Percentiles rank a stretch among this genome's conserved stretches.
phyloP scores from a whole-genome alignment of 1,284 basidiomycete species.

The Austroboletus olivaceoglutinosus region DNA sequence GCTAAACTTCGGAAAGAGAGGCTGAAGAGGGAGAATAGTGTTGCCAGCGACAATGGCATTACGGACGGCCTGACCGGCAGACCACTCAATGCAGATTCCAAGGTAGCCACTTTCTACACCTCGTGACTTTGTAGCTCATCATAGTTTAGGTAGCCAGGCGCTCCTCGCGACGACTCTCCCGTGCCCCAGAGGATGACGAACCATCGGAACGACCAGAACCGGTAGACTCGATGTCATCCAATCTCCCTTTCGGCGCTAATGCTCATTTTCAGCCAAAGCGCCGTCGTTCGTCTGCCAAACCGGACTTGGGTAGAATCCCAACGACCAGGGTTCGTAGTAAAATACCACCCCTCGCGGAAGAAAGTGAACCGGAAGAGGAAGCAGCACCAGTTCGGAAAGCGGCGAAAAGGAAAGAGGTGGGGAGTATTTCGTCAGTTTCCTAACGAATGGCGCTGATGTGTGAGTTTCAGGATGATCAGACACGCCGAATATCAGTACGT shows the following conservation, averaged over 20 bases:
- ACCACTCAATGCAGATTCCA: slow-evolving; percentile 48
- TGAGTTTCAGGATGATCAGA: slow-evolving; percentile 48
- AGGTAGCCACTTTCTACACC: slow-evolving; percentile 36
- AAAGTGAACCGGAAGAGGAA: slow-evolving; percentile 75
- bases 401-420: slow-evolving; percentile 57
- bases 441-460: not conserved
- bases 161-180: slow-evolving; percentile 49
- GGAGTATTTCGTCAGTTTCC: slow-evolving; percentile 10
- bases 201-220: slow-evolving; percentile 45
- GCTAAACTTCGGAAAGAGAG: slow-evolving; percentile 65
- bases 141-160: slow-evolving; percentile 30
- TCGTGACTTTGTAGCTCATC: slow-evolving; percentile 12
- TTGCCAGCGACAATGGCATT: slow-evolving; percentile 77
- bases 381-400: slow-evolving; percentile 59
- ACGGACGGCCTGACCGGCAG: slow-evolving; percentile 73
- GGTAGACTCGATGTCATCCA: slow-evolving; percentile 33
- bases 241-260: slow-evolving; percentile 5
- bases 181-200: slow-evolving; percentile 43
- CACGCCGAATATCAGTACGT: slow-evolving; percentile 51
- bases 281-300: slow-evolving; percentile 67
- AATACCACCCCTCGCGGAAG: slow-evolving; percentile 57
- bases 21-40: slow-evolving; percentile 61
- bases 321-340: slow-evolving; percentile 37
- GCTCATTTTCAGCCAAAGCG: slow-evolving; percentile 49
- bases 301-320: slow-evolving; percentile 54